phyloP scores from a whole-genome alignment of 768 basidiomycete species.

The Collybiopsis luxurians region DNA sequence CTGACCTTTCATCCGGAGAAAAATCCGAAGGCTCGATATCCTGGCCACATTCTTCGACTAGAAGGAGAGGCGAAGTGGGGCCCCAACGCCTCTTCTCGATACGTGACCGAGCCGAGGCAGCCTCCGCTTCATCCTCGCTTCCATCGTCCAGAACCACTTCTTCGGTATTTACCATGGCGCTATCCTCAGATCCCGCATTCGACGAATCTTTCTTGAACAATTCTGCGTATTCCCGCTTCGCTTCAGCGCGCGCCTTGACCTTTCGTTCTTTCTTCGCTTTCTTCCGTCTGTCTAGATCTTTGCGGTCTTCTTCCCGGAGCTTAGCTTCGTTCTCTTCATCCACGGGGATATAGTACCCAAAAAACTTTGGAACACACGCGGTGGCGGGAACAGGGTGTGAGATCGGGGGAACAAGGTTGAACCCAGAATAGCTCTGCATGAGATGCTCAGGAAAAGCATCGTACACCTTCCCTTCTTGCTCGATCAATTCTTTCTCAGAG shows the following conservation, averaged over 20 bases:
- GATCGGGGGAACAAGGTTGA: slow-evolving; percentile 27
- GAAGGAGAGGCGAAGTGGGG: slow-evolving; percentile 30
- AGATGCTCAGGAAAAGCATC: slow-evolving; percentile 27
- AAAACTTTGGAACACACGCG: slow-evolving; percentile 49
- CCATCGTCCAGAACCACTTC: too few relatives aligned
- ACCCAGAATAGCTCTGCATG: slow-evolving; percentile 32
- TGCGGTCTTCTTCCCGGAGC: neutral
- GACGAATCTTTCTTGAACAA: too few relatives aligned
- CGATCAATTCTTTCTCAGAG: slow-evolving; percentile 22
- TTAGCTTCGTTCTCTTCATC: slow-evolving; percentile 1
- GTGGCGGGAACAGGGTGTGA: slow-evolving; percentile 30
- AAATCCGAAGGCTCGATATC: slow-evolving; percentile 22
- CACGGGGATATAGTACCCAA: slow-evolving; percentile 40
- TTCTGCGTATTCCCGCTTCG: too few relatives aligned
- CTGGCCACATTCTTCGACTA: slow-evolving; percentile 46
- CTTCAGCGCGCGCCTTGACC: too few relatives aligned
- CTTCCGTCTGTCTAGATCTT: too few relatives aligned
- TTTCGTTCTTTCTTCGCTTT: too few relatives aligned
- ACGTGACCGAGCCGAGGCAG: too few relatives aligned
- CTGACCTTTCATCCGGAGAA: slow-evolving; percentile 21
- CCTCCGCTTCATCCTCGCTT: too few relatives aligned
- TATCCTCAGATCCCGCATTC: too few relatives aligned
- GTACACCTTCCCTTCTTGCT: slow-evolving; percentile 31
- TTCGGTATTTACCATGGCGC: too few relatives aligned
- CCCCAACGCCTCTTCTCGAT: too few relatives aligned